Evolutionary conservation across 257 asterid genomes (phyloP).

Genomic region (Solanum habrochaites): DNA sequence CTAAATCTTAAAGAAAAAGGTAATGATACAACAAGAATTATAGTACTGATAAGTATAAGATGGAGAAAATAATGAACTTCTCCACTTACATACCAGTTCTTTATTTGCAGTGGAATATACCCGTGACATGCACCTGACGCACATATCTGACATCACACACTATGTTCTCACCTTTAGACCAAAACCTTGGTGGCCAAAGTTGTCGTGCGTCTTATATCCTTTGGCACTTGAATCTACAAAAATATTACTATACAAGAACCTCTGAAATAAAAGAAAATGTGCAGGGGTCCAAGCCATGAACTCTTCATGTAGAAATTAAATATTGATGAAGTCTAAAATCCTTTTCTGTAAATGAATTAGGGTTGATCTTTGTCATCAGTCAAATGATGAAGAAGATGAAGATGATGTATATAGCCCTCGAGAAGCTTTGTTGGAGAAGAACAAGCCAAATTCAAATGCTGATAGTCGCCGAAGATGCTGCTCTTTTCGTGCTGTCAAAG

Average conservation of each 20-base stretch:
- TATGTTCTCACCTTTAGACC: neutral
- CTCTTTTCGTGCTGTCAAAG: conserved; percentile 31
- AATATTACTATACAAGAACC: neutral
- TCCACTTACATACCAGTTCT: neutral
- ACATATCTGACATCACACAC: neutral
- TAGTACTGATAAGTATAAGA: neutral
- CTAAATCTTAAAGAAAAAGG: neutral
- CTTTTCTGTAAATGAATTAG: conserved; percentile 27
- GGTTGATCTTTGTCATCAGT: conserved; percentile 96
- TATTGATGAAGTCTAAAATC: neutral
- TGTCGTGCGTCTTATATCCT: neutral
- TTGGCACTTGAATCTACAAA: neutral
- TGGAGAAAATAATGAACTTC: neutral
- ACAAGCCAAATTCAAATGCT: conserved; percentile 22
- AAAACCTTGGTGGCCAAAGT: neutral
- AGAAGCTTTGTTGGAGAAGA: conserved; percentile 64
- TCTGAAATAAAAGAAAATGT: neutral
- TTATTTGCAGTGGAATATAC: neutral
- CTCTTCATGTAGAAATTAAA: neutral
- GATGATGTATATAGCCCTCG: conserved; percentile 56
- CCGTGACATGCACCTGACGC: neutral
- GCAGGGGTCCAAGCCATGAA: neutral
- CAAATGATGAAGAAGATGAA: conserved; percentile 74
- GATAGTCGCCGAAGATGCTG: conserved; percentile 46
- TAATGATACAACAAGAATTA: neutral